Evolutionary conservation across 1,139 yeast genomes (phyloP).

Genomic region (Pichia sp.): DNA sequence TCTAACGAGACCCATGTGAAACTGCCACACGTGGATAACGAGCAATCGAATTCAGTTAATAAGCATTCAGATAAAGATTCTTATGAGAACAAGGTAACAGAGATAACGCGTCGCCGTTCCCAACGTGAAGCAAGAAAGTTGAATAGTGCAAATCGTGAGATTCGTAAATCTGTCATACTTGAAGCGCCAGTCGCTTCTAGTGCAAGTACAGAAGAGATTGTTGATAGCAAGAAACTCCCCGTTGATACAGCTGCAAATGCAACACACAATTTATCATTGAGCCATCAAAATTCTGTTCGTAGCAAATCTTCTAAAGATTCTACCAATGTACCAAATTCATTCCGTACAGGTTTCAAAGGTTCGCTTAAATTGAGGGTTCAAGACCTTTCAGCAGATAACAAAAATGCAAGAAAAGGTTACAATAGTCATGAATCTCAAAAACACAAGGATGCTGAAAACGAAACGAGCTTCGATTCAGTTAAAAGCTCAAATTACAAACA

Average conservation of each 20-base stretch:
- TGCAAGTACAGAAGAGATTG: conserved; percentile 31
- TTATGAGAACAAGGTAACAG: conserved; percentile 43
- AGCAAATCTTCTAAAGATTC: neutral
- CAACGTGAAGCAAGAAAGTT: conserved; percentile 61
- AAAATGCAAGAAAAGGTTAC: neutral
- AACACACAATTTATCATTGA: neutral
- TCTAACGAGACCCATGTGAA: neutral
- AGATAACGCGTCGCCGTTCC: conserved; percentile 73
- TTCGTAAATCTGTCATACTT: conserved; percentile 51
- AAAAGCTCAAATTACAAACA: neutral
- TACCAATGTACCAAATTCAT: neutral
- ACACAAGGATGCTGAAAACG: neutral
- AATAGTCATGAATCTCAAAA: neutral
- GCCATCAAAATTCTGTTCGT: neutral
- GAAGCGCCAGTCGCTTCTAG: conserved; percentile 36
- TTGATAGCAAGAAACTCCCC: conserved; percentile 1
- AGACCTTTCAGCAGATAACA: conserved; percentile 1
- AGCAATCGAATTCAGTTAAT: neutral
- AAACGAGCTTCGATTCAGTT: neutral
- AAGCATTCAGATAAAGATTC: conserved; percentile 12
- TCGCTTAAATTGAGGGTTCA: conserved; percentile 12
- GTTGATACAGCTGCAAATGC: neutral
- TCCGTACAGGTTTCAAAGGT: conserved; percentile 8
- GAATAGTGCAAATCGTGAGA: conserved; percentile 34
- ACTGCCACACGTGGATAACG: neutral